Evolutionary conservation across 371 early-diverging fungal species (phyloP).

Genomic region (Mortierella sp.): DNA sequence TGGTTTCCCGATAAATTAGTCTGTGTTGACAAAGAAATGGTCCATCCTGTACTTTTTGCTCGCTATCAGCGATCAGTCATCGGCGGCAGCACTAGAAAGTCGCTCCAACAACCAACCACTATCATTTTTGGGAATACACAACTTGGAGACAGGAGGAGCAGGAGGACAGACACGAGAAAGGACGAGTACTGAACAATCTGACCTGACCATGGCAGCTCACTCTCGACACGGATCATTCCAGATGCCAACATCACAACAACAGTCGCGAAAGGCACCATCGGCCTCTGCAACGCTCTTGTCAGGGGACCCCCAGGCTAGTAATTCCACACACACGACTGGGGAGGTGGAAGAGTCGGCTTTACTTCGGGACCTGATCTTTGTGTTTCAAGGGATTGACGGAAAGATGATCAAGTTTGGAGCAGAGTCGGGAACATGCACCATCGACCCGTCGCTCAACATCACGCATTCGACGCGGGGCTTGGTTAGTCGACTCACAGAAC

Average conservation of each 20-base stretch:
- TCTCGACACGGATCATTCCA: conserved; percentile 29
- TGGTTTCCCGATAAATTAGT: conserved; percentile 38
- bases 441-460: conserved; percentile 68
- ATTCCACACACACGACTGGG: conserved; percentile 16
- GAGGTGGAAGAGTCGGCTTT: conserved; percentile 78
- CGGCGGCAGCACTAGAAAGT: conserved; percentile 20
- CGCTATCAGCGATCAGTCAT: conserved; percentile 62
- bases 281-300: not conserved
- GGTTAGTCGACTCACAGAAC: conserved; percentile 70
- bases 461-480: conserved; percentile 71
- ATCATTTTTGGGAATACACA: conserved; percentile 51
- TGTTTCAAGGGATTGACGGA: conserved; percentile 96
- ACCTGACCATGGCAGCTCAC: conserved; percentile 16
- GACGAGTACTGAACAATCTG: conserved; percentile 19
- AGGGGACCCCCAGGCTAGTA: conserved; percentile 3
- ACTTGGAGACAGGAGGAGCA: conserved; percentile 50
- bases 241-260: conserved; percentile 10
- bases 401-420: conserved; percentile 78
- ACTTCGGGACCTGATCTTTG: conserved; percentile 88
- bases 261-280: not conserved
- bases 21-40: conserved; percentile 73
- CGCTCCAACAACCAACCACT: conserved; percentile 48
- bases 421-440: conserved; percentile 59
- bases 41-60: conserved; percentile 79
- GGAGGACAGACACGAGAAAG: conserved; percentile 28